phyloP scores from a whole-genome alignment of 148 eudicot genomes.

The Beta vulgaris region DNA sequence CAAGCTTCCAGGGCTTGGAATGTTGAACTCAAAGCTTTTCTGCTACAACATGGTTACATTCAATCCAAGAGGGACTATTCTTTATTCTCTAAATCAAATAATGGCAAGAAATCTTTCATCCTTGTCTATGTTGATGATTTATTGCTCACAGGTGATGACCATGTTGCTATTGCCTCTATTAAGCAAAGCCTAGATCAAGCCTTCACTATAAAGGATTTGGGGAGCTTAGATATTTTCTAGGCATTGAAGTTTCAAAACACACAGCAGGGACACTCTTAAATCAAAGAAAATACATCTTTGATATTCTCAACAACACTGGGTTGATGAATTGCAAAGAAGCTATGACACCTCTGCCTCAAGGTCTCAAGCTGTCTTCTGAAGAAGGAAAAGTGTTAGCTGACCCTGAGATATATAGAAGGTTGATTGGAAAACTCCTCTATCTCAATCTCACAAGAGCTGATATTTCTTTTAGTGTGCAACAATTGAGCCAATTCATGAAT shows the following conservation, averaged over 20 bases:
- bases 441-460: background rate
- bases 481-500: background rate
- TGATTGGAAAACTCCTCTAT: background rate
- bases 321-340: no score
- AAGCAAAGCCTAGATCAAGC: background rate
- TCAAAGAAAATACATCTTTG: background rate
- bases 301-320: background rate
- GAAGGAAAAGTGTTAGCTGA: background rate
- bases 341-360: background rate
- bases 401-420: background rate
- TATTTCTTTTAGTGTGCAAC: background rate
- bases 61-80: background rate
- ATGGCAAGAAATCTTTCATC: background rate
- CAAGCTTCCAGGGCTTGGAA: background rate
- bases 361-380: background rate
- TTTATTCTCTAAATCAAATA: background rate
- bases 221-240: background rate
- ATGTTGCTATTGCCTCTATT: background rate
- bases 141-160: background rate
- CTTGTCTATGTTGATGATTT: background rate
- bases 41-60: background rate
- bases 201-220: background rate
- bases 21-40: background rate
- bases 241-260: background rate
- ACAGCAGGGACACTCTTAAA: background rate